phyloP scores from a whole-genome alignment of 208 protist species.

The Crithidia expoeki region DNA sequence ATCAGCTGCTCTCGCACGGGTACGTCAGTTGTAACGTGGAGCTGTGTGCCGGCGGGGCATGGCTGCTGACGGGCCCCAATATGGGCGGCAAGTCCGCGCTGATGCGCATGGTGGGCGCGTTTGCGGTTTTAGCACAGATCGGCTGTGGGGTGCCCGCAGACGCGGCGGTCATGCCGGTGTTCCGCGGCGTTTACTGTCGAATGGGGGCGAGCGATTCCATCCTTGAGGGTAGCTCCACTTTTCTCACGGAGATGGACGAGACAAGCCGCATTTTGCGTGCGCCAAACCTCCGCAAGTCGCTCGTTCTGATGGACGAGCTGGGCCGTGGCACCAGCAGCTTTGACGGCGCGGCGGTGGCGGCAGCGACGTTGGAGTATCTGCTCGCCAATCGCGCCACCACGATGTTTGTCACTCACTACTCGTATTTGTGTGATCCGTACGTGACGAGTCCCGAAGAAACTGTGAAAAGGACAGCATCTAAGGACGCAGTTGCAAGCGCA shows the following conservation, averaged over 20 bases:
- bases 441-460: neutral
- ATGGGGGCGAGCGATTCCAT: constrained; percentile 95
- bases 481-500: neutral
- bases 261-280: constrained; percentile 92
- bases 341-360: constrained; percentile 95
- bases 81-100: constrained; percentile 96
- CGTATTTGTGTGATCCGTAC: constrained; percentile 84
- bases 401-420: constrained; percentile 97
- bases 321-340: constrained; percentile 95
- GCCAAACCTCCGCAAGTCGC: constrained; percentile 61
- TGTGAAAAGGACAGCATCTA: neutral
- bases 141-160: constrained; percentile 95
- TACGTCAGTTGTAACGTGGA: constrained; percentile 76
- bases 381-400: constrained; percentile 61
- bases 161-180: constrained; percentile 78
- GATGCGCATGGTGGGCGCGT: constrained; percentile 92
- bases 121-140: constrained; percentile 94
- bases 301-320: constrained; percentile 97
- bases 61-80: constrained; percentile 94
- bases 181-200: constrained; percentile 91
- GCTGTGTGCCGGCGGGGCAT: constrained; percentile 52
- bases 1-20: constrained; percentile 53
- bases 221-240: constrained; percentile 93
- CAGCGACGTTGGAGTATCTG: constrained; percentile 92
- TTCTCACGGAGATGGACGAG: constrained; percentile 97